Evolutionary conservation across 2,329 filamentous ascomycete genomes (phyloP).

Genomic region (Blastomyces emzantsi): DNA sequence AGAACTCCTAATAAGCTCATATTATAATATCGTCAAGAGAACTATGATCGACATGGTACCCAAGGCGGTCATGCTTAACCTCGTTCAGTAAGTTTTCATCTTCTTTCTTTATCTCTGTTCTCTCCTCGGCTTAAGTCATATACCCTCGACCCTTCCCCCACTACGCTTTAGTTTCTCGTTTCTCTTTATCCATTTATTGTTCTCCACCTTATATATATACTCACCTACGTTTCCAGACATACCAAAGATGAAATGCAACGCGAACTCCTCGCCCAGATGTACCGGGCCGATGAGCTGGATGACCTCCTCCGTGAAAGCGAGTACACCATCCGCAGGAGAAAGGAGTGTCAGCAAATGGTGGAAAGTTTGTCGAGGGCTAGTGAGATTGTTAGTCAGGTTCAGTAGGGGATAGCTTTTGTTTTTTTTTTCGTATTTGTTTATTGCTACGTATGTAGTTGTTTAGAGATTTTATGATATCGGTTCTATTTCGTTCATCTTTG

Average conservation of each 20-base stretch:
- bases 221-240: slow-evolving; percentile 46
- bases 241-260: slow-evolving; percentile 99
- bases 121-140: neutral
- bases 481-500: neutral
- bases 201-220: neutral
- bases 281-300: slow-evolving; percentile 80
- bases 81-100: slow-evolving; percentile 67
- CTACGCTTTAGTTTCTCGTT: neutral
- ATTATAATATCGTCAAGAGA: slow-evolving; percentile 95
- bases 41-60: slow-evolving; percentile 99
- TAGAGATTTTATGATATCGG: neutral
- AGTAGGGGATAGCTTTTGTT: slow-evolving; percentile 31
- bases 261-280: slow-evolving; percentile 96
- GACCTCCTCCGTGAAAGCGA: slow-evolving; percentile 96
- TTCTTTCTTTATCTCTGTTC: neutral
- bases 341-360: slow-evolving; percentile 99
- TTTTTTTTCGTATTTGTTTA: neutral
- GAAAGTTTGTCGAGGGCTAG: slow-evolving; percentile 81
- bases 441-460: neutral
- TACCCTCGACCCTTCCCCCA: neutral
- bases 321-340: slow-evolving; percentile 86
- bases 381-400: slow-evolving; percentile 84
- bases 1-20: slow-evolving; percentile 88
- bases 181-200: slow-evolving; percentile 6
- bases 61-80: slow-evolving; percentile 96